phyloP scores from a whole-genome alignment of 1,139 yeast genomes.

The Pneumocystis sp. region DNA sequence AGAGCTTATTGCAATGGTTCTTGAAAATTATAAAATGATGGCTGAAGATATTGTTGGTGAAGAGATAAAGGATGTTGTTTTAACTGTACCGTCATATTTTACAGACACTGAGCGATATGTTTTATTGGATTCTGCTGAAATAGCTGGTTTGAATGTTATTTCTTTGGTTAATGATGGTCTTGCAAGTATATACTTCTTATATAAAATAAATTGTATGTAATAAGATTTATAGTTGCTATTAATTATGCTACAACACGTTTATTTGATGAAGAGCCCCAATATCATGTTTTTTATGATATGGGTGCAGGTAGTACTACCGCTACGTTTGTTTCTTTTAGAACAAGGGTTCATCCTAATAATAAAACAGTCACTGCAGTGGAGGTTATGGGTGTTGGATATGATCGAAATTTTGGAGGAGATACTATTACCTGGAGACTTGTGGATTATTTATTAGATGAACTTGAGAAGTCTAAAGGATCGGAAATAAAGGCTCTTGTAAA shows the following conservation, averaged over 20 bases:
- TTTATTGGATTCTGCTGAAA: constrained; percentile 52
- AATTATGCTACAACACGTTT: constrained; percentile 43
- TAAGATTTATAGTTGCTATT: constrained; percentile 45
- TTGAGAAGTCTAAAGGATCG: constrained; percentile 20
- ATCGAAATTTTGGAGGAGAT: constrained; percentile 58
- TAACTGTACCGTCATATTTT: constrained; percentile 67
- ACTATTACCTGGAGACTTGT: constrained; percentile 51
- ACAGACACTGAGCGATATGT: constrained; percentile 54
- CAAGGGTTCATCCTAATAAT: constrained; percentile 22
- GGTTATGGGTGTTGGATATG: constrained; percentile 59
- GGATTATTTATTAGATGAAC: constrained; percentile 43
- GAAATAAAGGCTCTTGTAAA: constrained; percentile 23
- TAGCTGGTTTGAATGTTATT: constrained; percentile 53
- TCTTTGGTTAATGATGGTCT: constrained; percentile 77
- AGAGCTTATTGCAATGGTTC: constrained; percentile 72
- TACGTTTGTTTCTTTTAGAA: constrained; percentile 51
- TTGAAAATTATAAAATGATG: constrained; percentile 49
- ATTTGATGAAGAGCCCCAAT: constrained; percentile 32
- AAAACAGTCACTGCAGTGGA: constrained; percentile 15
- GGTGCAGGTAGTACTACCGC: constrained; percentile 91
- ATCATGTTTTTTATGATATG: constrained; percentile 69
- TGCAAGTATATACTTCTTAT: background rate
- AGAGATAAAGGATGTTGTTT: constrained; percentile 48
- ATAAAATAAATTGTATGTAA: constrained; percentile 19
- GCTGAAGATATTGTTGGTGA: constrained; percentile 39